Evolutionary conservation across 2,329 filamentous ascomycete species (phyloP).

Genomic region (Cladophialophora exuberans): DNA sequence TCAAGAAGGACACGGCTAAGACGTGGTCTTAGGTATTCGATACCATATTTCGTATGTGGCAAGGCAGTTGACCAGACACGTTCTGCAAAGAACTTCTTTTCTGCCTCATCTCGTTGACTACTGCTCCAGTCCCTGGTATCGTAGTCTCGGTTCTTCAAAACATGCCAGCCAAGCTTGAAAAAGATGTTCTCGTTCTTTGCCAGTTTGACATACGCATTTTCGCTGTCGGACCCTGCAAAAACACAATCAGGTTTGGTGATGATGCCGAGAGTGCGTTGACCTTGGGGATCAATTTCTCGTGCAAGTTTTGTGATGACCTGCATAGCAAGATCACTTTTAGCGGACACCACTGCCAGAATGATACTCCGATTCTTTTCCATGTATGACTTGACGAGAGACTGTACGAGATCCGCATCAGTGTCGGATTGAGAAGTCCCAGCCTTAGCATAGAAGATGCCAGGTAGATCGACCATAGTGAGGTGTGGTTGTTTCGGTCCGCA

Average conservation of each 20-base stretch:
- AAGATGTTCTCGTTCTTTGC: slow-evolving; percentile 36
- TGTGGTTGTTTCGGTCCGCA: slow-evolving; percentile 62
- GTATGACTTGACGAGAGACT: slow-evolving; percentile 53
- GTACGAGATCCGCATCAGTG: slow-evolving; percentile 58
- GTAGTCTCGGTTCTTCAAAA: slow-evolving; percentile 49
- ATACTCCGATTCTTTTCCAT: slow-evolving; percentile 63
- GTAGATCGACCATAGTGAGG: slow-evolving; percentile 65
- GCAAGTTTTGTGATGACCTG: slow-evolving; percentile 60
- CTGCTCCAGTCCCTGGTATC: slow-evolving; percentile 32
- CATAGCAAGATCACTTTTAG: slow-evolving; percentile 56
- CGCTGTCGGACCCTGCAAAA: slow-evolving; percentile 36
- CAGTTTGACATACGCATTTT: slow-evolving; percentile 32
- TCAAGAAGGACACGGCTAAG: slow-evolving; percentile 40
- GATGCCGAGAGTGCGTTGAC: slow-evolving; percentile 42
- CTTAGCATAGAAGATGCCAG: slow-evolving; percentile 60
- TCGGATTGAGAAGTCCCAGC: slow-evolving; percentile 59
- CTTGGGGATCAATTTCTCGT: slow-evolving; percentile 38
- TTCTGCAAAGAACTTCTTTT: slow-evolving; percentile 40
- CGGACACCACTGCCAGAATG: slow-evolving; percentile 59
- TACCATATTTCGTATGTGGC: slow-evolving; percentile 35
- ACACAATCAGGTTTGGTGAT: slow-evolving; percentile 44
- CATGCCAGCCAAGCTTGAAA: slow-evolving; percentile 55
- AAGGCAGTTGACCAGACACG: slow-evolving; percentile 34
- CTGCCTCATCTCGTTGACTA: slow-evolving; percentile 37
- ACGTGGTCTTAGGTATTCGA: slow-evolving; percentile 37